Evolutionary conservation across 495 filamentous ascomycete species (phyloP).

Genomic region (Trichodelitschia bisporula): DNA sequence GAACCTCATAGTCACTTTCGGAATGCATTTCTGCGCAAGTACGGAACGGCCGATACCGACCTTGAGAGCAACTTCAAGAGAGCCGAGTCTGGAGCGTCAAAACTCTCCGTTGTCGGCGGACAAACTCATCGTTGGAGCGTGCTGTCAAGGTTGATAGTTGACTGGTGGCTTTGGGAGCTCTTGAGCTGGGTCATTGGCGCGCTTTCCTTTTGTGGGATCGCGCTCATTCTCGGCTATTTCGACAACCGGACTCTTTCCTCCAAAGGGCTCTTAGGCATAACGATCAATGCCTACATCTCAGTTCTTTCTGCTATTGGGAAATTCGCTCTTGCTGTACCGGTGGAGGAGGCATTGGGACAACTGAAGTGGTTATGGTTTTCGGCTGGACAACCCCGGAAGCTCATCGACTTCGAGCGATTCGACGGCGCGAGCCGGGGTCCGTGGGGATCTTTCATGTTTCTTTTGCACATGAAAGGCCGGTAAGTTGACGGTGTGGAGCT

Average conservation of each 20-base stretch:
- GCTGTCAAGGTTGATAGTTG: background rate
- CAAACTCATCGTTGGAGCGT: too few species aligned
- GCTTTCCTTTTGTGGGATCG: slow-evolving; percentile 4
- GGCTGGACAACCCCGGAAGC: slow-evolving; percentile 5
- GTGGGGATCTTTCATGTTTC: slow-evolving; percentile 6
- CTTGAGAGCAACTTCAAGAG: background rate
- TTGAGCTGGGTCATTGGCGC: slow-evolving; percentile 6
- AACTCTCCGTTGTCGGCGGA: too few species aligned
- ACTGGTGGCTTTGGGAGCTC: slow-evolving; percentile 5
- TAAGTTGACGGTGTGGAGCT: background rate
- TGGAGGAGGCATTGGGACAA: slow-evolving; percentile 7
- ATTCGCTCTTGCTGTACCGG: slow-evolving; percentile 5
- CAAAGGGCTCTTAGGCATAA: slow-evolving; percentile 2
- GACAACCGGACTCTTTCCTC: slow-evolving; percentile 1
- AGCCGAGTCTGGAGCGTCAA: too few species aligned
- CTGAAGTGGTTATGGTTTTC: slow-evolving; percentile 10
- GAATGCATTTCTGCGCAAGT: too few species aligned
- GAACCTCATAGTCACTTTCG: too few species aligned
- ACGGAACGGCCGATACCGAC: too few species aligned
- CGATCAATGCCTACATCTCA: slow-evolving; percentile 5
- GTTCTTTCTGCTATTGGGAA: slow-evolving; percentile 4
- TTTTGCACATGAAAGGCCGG: slow-evolving; percentile 3
- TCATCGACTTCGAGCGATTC: slow-evolving; percentile 9
- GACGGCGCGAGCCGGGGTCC: slow-evolving; percentile 7
- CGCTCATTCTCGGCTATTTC: slow-evolving; percentile 1